Conservation (phyloP, 169 alveolate species). For the Theileria luwenshuni region DNA sequence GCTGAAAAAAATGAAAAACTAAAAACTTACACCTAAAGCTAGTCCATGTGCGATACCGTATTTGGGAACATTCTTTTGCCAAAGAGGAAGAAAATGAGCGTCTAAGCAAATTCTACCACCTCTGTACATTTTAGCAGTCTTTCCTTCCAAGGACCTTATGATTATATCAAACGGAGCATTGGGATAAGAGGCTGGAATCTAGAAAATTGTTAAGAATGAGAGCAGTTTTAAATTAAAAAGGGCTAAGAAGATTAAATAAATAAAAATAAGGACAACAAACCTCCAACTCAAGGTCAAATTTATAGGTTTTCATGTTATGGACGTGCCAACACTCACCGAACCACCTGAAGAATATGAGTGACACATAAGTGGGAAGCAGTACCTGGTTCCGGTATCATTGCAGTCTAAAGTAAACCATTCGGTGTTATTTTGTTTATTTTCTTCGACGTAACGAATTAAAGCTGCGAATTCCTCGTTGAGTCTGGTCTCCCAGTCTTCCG, state of each 20-base stretch:
- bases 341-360: constrained; percentile 89
- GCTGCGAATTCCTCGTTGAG: constrained; percentile 92
- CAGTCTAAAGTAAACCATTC: constrained; percentile 95
- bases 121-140: constrained; percentile 95
- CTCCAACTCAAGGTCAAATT: constrained; percentile 89
- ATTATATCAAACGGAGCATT: constrained; percentile 93
- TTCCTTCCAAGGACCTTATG: constrained; percentile 95
- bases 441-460: constrained; percentile 86
- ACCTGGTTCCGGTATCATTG: constrained; percentile 89
- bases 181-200: constrained; percentile 96
- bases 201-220: neutral
- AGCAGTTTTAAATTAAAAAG: neutral
- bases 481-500: constrained; percentile 80
- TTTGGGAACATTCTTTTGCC: constrained; percentile 92
- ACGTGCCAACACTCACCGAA: constrained; percentile 95
- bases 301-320: constrained; percentile 89
- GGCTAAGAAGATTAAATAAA: neutral
- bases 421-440: constrained; percentile 87
- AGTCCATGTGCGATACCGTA: constrained; percentile 96
- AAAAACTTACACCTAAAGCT: constrained; percentile 86
- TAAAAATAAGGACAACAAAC: constrained; percentile 53
- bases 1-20: constrained; percentile 61
- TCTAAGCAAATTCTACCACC: constrained; percentile 98
- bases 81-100: constrained; percentile 94
- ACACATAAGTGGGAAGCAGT: neutral